Evolutionary conservation across 1,284 basidiomycete species (phyloP), one percentile per base, ranked within the genome.

Genomic region (Ustilago trichophora): DNA sequence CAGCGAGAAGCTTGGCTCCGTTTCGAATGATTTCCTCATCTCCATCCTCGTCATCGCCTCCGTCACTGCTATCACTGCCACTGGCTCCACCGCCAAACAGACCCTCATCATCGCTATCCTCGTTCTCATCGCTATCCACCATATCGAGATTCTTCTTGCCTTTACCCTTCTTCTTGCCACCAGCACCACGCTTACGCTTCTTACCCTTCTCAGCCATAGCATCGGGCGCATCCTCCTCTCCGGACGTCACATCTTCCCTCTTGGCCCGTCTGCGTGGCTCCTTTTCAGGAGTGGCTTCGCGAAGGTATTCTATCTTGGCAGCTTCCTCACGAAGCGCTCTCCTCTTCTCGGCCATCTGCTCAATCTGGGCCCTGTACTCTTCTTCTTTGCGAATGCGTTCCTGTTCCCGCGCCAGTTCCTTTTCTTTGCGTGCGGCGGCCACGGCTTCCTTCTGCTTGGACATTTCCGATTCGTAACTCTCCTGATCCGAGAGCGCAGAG

Each of bases 301-400:
- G 72, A 19, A 68, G 13, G 40, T 77, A 75, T 52, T 77, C 76
- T 43, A 76, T 78, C 63, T 73, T 65, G 29, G 57, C 57, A 41
- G 71, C 72, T 53, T 78, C 72, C 21, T 78, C 77, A 1, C 72
- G 63, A 18, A 76, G 57, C 6, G 57, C 57, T 34, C 60, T 66
- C 9, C 76, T 67, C 60, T 73, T 73, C 37, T 70, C 72, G 12
- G 69, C 72, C 51, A 80, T 66, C 37, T 58, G 56, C 67, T 78
- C 73, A 36, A 73, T 65, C 33, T 73, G 68, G 16, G 62, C 64
- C 6, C 64, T 57, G 22, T 63, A 66, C 64, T 71, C 65, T 36
- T 74, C 78, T 40, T 76, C 75, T n/a, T 65, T 66, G 40, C 62
- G 62, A 16, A 65, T 56, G 11, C 62, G 56, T 47, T 70, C 72